Conservation (phyloP, 306 rosid species). For the Rosa chinensis region DNA sequence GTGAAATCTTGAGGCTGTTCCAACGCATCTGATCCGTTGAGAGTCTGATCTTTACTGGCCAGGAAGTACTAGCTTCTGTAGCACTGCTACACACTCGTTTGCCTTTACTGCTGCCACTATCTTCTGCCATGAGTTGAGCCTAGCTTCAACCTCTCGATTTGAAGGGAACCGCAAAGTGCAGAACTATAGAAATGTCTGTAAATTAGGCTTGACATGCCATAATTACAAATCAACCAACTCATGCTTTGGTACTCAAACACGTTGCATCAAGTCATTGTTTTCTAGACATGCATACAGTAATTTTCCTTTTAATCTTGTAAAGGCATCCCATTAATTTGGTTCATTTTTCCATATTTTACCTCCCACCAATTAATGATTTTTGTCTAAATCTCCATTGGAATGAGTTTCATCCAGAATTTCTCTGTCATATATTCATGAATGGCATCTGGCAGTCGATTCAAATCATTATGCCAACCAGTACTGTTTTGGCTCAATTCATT, state of each 20-base stretch:
- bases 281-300: background rate
- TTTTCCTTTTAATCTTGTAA: background rate
- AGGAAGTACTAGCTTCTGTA: conserved; percentile 12
- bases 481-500: background rate
- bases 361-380: background rate
- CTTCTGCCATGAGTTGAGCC: background rate
- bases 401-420: background rate
- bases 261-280: background rate
- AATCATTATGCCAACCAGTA: background rate
- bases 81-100: background rate
- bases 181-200: background rate
- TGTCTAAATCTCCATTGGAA: background rate
- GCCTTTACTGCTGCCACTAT: background rate
- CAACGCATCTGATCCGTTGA: conserved; percentile 30
- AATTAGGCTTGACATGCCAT: background rate
- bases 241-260: background rate
- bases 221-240: background rate
- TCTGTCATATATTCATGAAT: background rate
- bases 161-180: background rate
- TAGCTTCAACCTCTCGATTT: background rate
- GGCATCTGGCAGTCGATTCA: conserved; percentile 2
- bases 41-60: conserved; percentile 53
- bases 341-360: background rate
- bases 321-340: background rate
- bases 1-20: conserved; percentile 49